Conservation (phyloP, 2,329 filamentous ascomycete species). For the Xylaria multiplex region DNA sequence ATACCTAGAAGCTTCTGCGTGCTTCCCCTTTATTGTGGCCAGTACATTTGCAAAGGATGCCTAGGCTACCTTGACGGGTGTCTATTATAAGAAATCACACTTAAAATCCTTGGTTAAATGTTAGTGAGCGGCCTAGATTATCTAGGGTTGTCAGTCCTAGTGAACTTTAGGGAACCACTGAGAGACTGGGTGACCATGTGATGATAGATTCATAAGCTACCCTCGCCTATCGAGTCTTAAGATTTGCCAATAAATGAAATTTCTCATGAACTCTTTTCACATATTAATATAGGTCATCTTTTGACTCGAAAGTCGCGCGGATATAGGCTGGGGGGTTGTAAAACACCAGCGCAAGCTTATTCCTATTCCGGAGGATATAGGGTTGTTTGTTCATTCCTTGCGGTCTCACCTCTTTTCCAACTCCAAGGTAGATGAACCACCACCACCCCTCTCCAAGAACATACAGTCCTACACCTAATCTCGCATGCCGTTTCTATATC, state of each 20-base stretch:
- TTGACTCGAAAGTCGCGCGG: not conserved
- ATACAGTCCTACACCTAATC: not conserved
- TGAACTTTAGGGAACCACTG: not conserved
- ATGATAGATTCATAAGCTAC: not conserved
- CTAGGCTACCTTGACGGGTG: constrained; percentile 14
- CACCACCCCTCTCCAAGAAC: not conserved
- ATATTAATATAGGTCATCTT: not conserved
- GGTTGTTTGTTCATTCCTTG: not conserved
- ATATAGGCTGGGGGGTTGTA: not conserved
- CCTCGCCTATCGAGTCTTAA: not conserved
- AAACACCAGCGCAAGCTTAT: constrained; percentile 1
- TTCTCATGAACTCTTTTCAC: not conserved
- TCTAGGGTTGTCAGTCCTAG: not conserved
- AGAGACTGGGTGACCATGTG: not conserved
- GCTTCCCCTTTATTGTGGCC: constrained; percentile 73
- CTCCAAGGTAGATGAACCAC: not conserved
- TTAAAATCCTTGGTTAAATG: not conserved
- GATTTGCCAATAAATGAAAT: not conserved
- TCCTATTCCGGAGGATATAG: not conserved
- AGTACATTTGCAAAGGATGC: constrained; percentile 71
- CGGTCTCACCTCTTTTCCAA: not conserved
- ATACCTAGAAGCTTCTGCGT: constrained; percentile 71
- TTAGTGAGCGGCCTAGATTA: not conserved
- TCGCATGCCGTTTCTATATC: not conserved
- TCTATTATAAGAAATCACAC: not conserved